Base-by-base conservation (phyloP, 148 eudicot species). In the Salicornia ramosissima region DNA sequence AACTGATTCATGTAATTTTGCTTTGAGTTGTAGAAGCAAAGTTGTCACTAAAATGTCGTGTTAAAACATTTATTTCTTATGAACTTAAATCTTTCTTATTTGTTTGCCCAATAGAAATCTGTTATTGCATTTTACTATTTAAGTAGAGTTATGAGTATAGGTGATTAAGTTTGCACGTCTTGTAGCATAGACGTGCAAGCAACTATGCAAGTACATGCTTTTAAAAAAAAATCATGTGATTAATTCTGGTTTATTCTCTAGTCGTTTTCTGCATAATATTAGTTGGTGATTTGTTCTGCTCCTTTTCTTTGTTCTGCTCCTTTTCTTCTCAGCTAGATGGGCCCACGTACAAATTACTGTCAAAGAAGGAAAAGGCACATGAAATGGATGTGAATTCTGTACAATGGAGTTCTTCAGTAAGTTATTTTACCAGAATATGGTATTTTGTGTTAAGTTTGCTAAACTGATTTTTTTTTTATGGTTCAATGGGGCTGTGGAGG, bases 361-460 rank as follows among this genome's bases (percentile, higher is more conserved):
- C 78, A n/a, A 82, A 71, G 78, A 80, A 80, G 77, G 89, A 86
- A 62, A 86, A 82, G 75, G 93, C 93, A 70, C 93, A 88, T 79
- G 85, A 75, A 31, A 82, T 79, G 86, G 88, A 88, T 64, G 79
- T 88, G 61, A 88, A 88, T 74, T 78, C 83, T 68, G 85, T 88
- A 65, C 89, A 82, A 69, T 85, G 89, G 89, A 77, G 81, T 76
- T 71, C 81, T 59, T 69, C 15, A 85, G 90, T 87, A 82, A 79
- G 74, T 43, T 67, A 40, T 33, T 21, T 40, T 57, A 10, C 47
- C 39, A 30, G 6, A 26, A 43, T 15, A 11, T 42, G 63, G 29
- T 10, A 61, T 9, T 22, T 34, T 64, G 36, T 36, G 24, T 12
- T 34, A 47, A 65, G 31, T 65, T 0, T 26, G 24, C 24, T 24